phyloP scores from a whole-genome alignment of 2,329 filamentous ascomycete species.

The Fusarium pseudonygamai region DNA sequence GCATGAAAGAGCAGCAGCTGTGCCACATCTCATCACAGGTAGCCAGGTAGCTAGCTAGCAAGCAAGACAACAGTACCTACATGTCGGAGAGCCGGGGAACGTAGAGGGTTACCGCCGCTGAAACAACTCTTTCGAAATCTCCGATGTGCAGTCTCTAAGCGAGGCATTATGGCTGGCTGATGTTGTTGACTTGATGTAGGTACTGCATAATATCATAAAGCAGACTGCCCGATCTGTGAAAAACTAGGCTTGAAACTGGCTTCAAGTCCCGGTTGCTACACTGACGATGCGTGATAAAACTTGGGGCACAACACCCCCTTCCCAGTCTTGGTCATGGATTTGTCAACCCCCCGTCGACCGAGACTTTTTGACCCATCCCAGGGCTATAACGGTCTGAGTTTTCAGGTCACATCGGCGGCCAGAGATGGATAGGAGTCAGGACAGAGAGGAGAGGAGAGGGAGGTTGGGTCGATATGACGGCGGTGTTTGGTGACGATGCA shows the following conservation, averaged over 20 bases:
- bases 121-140: slow-evolving; percentile 41
- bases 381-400: slow-evolving; percentile 32
- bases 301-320: slow-evolving; percentile 12
- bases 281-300: slow-evolving; percentile 34
- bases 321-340: slow-evolving; percentile 40
- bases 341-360: slow-evolving; percentile 31
- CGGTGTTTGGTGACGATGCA: slow-evolving; percentile 36
- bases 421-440: slow-evolving; percentile 15
- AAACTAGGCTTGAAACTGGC: slow-evolving; percentile 31
- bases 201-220: slow-evolving; percentile 20
- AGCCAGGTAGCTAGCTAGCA: not conserved
- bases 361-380: slow-evolving; percentile 21
- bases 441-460: not conserved
- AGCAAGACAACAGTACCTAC: slow-evolving; percentile 4
- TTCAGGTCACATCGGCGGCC: slow-evolving; percentile 38
- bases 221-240: slow-evolving; percentile 35
- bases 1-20: slow-evolving; percentile 10
- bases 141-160: slow-evolving; percentile 41
- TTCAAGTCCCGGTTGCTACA: slow-evolving; percentile 30
- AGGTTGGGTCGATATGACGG: slow-evolving; percentile 31
- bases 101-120: slow-evolving; percentile 19
- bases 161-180: slow-evolving; percentile 29
- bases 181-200: slow-evolving; percentile 24
- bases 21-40: slow-evolving; percentile 6
- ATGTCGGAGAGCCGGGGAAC: slow-evolving; percentile 19